Base-by-base conservation (phyloP, 1,139 yeast genomes). In the Sugiyamaella grinbergsii region DNA sequence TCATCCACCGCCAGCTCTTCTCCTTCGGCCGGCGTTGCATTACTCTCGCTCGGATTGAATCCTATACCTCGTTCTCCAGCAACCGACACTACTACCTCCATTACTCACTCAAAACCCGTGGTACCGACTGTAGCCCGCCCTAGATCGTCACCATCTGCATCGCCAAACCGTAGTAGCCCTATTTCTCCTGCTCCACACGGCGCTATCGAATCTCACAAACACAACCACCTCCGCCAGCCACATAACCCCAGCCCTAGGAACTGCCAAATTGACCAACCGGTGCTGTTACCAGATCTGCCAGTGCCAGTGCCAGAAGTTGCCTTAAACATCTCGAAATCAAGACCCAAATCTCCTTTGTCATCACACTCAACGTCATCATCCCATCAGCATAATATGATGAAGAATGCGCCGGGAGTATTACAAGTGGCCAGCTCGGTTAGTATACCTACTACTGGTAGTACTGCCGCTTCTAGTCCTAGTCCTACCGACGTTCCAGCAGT, bases 21-120 rank as follows among this genome's bases (percentile, higher is more conserved):
- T 13, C 15, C 45, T n/a, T n/a, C n/a, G 4, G 23, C 28, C 10
- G 46, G 53, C 7, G 53, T 52, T 22, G 56, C 58, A 6, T 28
- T 55, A 31, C 45, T 55, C 22, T 55, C 58, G 4, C 39, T 55
- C 23, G 58, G 58, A 18, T 16, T 29, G 20, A 26, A 41, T 41
- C 40, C 40, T 19, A 36, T 20, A 20, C 40, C 28, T 10, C 40
- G 11, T 20, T 6, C 43, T 28, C 24, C 43, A 23, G 20, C 32
- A 15, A 26, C 32, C 18, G 29, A 26, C 13, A 23, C 29, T 6
- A 6, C 31, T 13, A 37, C 10, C 13, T 26, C 31, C 13, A 23
- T 16, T 6, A 6, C 31, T 13, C 20, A 26, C 13, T 26, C 31
- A 13, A 26, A 26, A 26, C n/a, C 31, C 31, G 31, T 26, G 4